These are phyloP conservation scores for Bremia lactucae DNA, from an alignment of 352 stramenopile genomes.

Conservation along the genomic window DNA sequence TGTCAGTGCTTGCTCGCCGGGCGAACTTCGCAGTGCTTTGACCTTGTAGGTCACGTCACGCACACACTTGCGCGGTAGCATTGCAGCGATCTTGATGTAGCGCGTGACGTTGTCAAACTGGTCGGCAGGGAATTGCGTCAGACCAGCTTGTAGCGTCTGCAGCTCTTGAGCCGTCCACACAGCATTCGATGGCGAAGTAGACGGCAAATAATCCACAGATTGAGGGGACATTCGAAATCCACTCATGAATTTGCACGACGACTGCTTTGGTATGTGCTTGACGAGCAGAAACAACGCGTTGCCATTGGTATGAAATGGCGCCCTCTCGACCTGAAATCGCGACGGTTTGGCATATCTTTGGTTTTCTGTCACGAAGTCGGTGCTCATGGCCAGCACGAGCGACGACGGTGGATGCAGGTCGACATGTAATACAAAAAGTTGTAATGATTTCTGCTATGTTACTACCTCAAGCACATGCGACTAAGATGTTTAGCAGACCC, in stretches of 20 bases:
- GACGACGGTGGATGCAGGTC: constrained; percentile 41
- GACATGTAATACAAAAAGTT: constrained; percentile 6
- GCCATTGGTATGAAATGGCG: constrained; percentile 9
- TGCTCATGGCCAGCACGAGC: constrained; percentile 51
- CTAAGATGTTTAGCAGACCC: constrained; percentile 41
- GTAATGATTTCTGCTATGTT: constrained; percentile 57
- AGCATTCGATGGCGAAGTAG: constrained; percentile 43
- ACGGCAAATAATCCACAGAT: constrained; percentile 28
- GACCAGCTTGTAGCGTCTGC: constrained; percentile 44
- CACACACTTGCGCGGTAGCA: constrained; percentile 55
- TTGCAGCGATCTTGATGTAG: constrained; percentile 74
- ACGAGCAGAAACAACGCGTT: background rate
- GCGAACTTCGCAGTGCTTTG: constrained; percentile 24
- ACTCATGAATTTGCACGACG: constrained; percentile 4
- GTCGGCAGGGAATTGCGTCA: constrained; percentile 43
- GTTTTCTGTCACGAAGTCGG: constrained; percentile 63
- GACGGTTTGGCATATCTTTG: constrained; percentile 8
- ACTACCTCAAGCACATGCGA: constrained; percentile 33
- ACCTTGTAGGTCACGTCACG: constrained; percentile 68
- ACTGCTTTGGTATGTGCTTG: constrained; percentile 7
- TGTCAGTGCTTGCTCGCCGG: constrained; percentile 16
- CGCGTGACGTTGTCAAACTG: constrained; percentile 71
- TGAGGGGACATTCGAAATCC: constrained; percentile 18
- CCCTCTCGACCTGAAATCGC: constrained; percentile 1
- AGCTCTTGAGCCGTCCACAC: constrained; percentile 54